Evolutionary conservation across 2,329 filamentous ascomycete species (phyloP), one percentile per base, ranked within the genome.

Genomic region (Podosphaera fusca): DNA sequence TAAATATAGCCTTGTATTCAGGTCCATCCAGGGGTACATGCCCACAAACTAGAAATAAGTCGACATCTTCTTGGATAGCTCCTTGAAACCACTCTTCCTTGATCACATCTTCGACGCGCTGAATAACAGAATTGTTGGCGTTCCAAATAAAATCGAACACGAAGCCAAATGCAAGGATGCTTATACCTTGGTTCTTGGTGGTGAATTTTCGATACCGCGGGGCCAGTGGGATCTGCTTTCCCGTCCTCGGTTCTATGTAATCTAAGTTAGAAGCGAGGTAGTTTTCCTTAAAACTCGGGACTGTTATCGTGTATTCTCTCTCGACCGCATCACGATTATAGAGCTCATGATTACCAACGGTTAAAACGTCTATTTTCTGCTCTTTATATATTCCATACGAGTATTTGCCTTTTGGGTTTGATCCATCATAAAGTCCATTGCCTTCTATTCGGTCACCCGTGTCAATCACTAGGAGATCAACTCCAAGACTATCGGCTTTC

Each of bases 221-320:
- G 5, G 88, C 87, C 63, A 95, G 78, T 1, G 89, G 85, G 55
- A 84, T 77, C 47, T 78, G 74, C 61, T 86, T 74, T 21, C 84
- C 83, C 0, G 83, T 85, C 58, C 79, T 73, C 1, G 82, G 81
- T 61, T 88, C 80, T 59, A 84, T 76, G 59, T 95, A 94, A 65
- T 98, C 89, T 36, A 98, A 75, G 63, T 98, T 98, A 1, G 89
- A 95, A 9, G 90, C 85, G 29, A 96, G 72, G 63, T 96, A 96
- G 59, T 77, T 82, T 42, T 81, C 78, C 57, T 78, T 78, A 70
- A 87, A 96, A 66, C 87, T 84, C 1, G 87, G 87, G 0, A 95
- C 85, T 0, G 87, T 95, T 56, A 79, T 78, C 57, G 80, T 74
- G 66, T 85, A 85, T 67, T 96, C 92, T 59, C 81, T 77, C 56